A percentile compares a stretch with the other conserved stretches of the same genome.
Evolutionary conservation across 1,139 yeast species (phyloP).

Genomic region (Tardiomyces depauwii): DNA sequence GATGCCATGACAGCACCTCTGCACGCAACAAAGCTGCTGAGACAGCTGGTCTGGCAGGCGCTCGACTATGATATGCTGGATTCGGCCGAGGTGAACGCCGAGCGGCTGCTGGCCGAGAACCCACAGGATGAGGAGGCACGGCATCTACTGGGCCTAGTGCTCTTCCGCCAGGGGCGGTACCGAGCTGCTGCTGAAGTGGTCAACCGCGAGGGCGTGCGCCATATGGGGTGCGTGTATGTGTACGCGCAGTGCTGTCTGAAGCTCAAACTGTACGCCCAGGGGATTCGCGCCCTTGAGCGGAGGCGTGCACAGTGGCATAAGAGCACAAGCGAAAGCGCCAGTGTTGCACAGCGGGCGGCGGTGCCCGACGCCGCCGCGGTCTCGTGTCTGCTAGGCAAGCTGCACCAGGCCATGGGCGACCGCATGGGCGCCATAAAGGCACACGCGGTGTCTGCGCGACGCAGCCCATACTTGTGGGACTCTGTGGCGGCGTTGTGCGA

Average conservation of each 20-base stretch:
- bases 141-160: constrained; percentile 54
- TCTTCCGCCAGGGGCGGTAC: constrained; percentile 42
- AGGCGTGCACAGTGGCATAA: constrained; percentile 15
- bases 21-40: constrained; percentile 14
- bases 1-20: background rate
- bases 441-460: constrained; percentile 55
- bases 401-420: constrained; percentile 51
- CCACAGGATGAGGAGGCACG: constrained; percentile 40
- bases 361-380: constrained; percentile 58
- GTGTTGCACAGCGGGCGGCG: constrained; percentile 16
- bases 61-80: constrained; percentile 57
- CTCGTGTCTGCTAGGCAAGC: constrained; percentile 58
- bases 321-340: constrained; percentile 3
- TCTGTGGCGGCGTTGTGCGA: constrained; percentile 70
- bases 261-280: constrained; percentile 48
- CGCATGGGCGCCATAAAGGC: constrained; percentile 52
- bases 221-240: constrained; percentile 61
- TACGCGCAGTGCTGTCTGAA: constrained; percentile 56
- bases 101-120: constrained; percentile 52
- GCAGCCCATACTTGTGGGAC: constrained; percentile 78
- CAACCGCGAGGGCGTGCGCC: constrained; percentile 22
- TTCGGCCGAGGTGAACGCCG: constrained; percentile 76
- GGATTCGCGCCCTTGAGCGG: constrained; percentile 45
- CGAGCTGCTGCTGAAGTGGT: constrained; percentile 50
- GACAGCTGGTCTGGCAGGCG: constrained; percentile 43